Evolutionary conservation across 179 eudicot genomes (phyloP), one percentile per base, ranked within the genome.

Genomic region (Drosera spatulata): DNA sequence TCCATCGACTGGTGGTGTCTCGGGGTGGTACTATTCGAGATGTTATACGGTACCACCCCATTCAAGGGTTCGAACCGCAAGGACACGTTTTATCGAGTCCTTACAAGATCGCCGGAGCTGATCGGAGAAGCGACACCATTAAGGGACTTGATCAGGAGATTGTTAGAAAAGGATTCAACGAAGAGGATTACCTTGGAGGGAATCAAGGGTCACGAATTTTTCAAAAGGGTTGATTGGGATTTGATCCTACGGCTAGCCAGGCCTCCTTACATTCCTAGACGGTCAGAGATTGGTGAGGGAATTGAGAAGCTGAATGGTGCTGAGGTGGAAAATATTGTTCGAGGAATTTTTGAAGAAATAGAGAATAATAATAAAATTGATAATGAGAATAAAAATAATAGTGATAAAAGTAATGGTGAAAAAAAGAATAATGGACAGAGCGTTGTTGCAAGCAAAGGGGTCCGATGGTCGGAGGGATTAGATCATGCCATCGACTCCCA

Each of bases 1-100:
- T 79, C 83, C 10, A 90, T 90, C 2, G 97, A 90, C 39, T 90
- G 97, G 95, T 90, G 97, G 97, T 86, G 87, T 10, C 57, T 90
- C 0, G 95, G 97, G 2, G 65, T 90, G 0, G 58, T 90, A 0
- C 67, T 79, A 7, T 90, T 79, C 80, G 97, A 90, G 65, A 87
- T 90, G 97, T 41, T 85, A 39, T 87, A 87, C 69, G 97, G 97
- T 0, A 73, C 52, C 56, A 85, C 97, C 12, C 97, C 97, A 64
- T 90, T 87, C 65, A 76, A 78, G 0, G 97, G 97, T 63, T 74
- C 58, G 46, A 81, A 80, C 42, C 66, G 81, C 39, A 87, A 83
- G 61, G 95, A 87, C 51, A 90, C 97, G 53, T 90, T 79, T 52
- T 65, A 68, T 11, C 82, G 73, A 15, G 74, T 87, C 12, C 4